A percentile compares a stretch with the other conserved stretches of the same genome.
Evolutionary conservation across 345 rosid genomes (phyloP).

Genomic region (Balakata baccata): DNA sequence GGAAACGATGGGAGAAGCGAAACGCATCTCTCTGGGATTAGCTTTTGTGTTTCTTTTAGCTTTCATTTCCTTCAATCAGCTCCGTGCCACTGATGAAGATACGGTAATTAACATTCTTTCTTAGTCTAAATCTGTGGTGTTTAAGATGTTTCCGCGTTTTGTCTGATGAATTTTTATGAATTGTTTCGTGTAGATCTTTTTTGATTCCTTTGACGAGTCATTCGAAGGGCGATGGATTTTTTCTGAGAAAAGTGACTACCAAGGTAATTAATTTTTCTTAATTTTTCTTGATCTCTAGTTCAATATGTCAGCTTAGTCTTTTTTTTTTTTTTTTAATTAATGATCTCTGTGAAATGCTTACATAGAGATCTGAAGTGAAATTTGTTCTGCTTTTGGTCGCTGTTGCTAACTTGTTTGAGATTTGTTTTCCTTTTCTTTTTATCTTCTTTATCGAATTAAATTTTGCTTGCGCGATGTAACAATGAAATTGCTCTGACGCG

Average conservation of each 20-base stretch:
- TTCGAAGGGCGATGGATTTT: conserved; percentile 77
- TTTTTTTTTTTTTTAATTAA: background rate
- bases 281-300: background rate
- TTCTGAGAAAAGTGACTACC: conserved; percentile 61
- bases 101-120: conserved; percentile 31
- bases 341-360: background rate
- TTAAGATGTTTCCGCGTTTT: background rate
- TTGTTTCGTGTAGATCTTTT: conserved; percentile 44
- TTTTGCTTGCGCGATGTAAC: background rate
- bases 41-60: conserved; percentile 45
- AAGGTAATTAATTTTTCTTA: conserved; percentile 31
- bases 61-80: conserved; percentile 42
- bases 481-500: background rate
- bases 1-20: conserved; percentile 34
- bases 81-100: conserved; percentile 53
- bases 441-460: background rate
- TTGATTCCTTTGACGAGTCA: conserved; percentile 68
- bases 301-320: background rate
- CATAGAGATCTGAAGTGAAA: background rate
- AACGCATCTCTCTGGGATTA: conserved; percentile 34
- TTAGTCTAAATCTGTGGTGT: background rate
- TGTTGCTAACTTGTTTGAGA: background rate
- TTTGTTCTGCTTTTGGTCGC: background rate
- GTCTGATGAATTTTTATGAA: background rate
- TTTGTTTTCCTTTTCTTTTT: background rate